These are phyloP conservation scores for Phymatotrichopsis omnivora DNA, from an alignment of 2,329 filamentous ascomycete species.

Conservation along the genomic window DNA sequence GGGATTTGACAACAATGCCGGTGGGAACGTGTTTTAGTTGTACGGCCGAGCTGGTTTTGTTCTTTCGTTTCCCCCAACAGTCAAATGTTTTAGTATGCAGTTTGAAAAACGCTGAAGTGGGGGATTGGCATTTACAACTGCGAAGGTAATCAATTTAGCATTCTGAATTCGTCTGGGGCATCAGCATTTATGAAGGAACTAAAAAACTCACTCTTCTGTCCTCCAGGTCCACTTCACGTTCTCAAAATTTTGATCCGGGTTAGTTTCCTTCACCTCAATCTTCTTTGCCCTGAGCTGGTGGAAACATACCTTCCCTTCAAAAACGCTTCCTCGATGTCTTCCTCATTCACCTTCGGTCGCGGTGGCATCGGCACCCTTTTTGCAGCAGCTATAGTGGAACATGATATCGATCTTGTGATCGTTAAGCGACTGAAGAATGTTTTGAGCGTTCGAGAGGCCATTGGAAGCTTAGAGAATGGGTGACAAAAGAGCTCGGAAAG, in stretches of 20 bases:
- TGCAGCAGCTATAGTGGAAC: no score
- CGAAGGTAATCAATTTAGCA: slow-evolving; percentile 1
- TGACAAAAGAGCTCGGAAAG: no score
- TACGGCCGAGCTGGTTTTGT: slow-evolving; percentile 93
- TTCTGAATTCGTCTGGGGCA: neutral
- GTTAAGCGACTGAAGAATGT: no score
- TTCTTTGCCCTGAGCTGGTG: neutral
- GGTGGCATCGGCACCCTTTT: slow-evolving; percentile 70
- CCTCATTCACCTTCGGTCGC: slow-evolving; percentile 62
- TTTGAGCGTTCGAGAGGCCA: no score
- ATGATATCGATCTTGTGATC: no score
- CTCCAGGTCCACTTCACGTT: slow-evolving; percentile 62
- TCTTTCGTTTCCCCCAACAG: slow-evolving; percentile 36
- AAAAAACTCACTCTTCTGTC: slow-evolving; percentile 73
- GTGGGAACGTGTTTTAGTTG: slow-evolving; percentile 86
- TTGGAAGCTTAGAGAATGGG: no score
- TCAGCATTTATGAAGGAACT: slow-evolving; percentile 4
- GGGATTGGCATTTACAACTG: slow-evolving; percentile 13
- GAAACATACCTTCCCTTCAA: slow-evolving; percentile 54
- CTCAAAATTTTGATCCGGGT: no score
- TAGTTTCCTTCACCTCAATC: no score
- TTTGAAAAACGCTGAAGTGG: slow-evolving; percentile 2
- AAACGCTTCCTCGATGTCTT: slow-evolving; percentile 73
- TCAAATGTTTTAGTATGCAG: slow-evolving; percentile 33
- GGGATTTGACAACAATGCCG: slow-evolving; percentile 86